Base-by-base conservation (phyloP, 2,329 filamentous ascomycete species). In the Coniochaeta sp. region DNA sequence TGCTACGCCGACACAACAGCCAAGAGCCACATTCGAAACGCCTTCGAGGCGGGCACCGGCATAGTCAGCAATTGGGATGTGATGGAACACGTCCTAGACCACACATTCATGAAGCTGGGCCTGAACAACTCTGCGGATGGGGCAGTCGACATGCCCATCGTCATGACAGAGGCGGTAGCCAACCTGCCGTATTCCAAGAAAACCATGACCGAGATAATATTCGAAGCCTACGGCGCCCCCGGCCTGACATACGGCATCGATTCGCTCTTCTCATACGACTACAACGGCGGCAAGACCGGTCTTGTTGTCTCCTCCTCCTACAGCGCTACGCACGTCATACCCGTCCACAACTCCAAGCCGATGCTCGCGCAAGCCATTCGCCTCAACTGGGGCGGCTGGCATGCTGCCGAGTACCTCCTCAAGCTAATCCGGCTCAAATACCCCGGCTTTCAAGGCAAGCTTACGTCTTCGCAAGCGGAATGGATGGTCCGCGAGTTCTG, bases 21-120 rank as follows among this genome's bases (percentile, higher is more conserved):
- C 24, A 85, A 91, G 60, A 91, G 92, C 12, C 95, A 98, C 72
- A 88, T 96, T 62, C 89, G 93, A 71, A 90, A 91, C 72, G 89
- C 93, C 1, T 98, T 97, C 68, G 95, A 99, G 72, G 84, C 89
- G 1, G 93, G 93, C 26, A 93, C 89, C 52, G 93, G 93, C 64
- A 89, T 99, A 56, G 86, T 98, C 62, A 93, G 91, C 73, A 98
- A 98, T 72, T 99, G 96, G 92, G 95, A 99, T 74, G 93, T 92
- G 36, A 92, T 96, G 86, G 95, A 99, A 74, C 92, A 93, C 61
- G 81, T 97, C 6, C 77, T 99, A 55, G 95, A 99, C 76, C 97
- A 97, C 73, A 83, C 93, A 47, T 99, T 99, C 73, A 81, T 97
- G 66, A 98, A 97, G 76, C 78, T 99, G 59, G 95, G 95, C 5